Evolutionary conservation across 1,284 basidiomycete species (phyloP).

Genomic region (Fereydounia khargensis): DNA sequence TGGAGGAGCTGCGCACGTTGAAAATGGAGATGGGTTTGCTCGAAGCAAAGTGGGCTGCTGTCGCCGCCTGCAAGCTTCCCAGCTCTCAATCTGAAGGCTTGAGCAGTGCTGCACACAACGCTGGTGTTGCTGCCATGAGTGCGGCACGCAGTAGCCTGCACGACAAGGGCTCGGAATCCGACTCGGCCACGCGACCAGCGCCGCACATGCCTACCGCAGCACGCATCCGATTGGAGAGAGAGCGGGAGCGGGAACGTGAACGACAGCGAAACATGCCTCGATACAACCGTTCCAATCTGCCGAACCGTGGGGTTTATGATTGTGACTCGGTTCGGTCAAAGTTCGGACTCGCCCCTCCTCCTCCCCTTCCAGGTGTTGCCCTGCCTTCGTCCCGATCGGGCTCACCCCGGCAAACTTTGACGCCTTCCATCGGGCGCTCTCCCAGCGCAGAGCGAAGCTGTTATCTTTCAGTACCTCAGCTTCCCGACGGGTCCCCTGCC

Average conservation of each 20-base stretch:
- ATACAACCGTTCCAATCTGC: conserved; percentile 3
- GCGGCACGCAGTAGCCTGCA: conserved; percentile 12
- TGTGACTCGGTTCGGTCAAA: conserved; percentile 23
- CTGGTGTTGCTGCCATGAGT: conserved; percentile 23
- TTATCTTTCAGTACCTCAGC: too few species aligned
- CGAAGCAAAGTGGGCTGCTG: conserved; percentile 49
- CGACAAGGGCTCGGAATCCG: conserved; percentile 25
- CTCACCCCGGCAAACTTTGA: conserved; percentile 3
- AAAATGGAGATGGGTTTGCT: conserved; percentile 54
- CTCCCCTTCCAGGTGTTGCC: conserved; percentile 29
- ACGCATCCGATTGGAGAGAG: conserved; percentile 27
- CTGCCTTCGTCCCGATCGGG: conserved; percentile 11
- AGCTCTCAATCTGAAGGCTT: not conserved
- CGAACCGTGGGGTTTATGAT: not conserved
- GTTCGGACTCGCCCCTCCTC: conserved; percentile 31
- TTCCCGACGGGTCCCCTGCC: too few species aligned
- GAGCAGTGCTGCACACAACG: conserved; percentile 28
- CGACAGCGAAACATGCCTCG: conserved; percentile 26
- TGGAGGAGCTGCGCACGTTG: conserved; percentile 52
- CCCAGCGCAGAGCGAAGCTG: not conserved
- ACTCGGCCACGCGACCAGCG: conserved; percentile 20
- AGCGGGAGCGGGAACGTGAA: conserved; percentile 26
- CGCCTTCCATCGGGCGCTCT: conserved; percentile 2
- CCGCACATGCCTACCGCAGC: conserved; percentile 16
- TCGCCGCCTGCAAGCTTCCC: conserved; percentile 35